A percentile compares a stretch with the other conserved stretches of the same genome.
Conservation (phyloP, 2,329 filamentous ascomycete species). For the Stachybotrys chartarum region DNA sequence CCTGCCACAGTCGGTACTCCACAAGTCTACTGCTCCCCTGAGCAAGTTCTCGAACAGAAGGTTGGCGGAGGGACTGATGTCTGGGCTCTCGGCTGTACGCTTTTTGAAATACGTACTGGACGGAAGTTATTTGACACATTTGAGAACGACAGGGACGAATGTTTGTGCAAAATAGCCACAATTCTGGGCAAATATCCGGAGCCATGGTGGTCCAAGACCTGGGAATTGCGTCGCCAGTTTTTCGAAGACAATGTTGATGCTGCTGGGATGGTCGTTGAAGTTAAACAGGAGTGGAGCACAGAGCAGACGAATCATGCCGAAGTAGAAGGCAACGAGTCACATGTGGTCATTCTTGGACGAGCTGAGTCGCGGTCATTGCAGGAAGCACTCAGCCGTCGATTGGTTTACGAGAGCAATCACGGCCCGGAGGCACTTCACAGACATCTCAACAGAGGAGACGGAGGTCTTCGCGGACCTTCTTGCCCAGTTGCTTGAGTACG, state of each 20-base stretch:
- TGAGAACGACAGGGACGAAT: conserved; percentile 15
- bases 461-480: no score
- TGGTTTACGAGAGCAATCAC: no score
- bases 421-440: no score
- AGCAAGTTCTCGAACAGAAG: conserved; percentile 14
- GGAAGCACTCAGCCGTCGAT: no score
- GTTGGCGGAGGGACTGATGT: conserved; percentile 12
- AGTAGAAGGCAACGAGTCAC: no score
- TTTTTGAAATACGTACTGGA: conserved; percentile 21
- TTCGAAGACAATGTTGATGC: conserved; percentile 13
- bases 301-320: no score
- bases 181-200: conserved; percentile 18
- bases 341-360: no score
- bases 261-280: conserved; percentile 4
- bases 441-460: no score
- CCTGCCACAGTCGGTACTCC: conserved; percentile 14
- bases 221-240: conserved; percentile 10
- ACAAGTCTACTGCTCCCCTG: conserved; percentile 14
- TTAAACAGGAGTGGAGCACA: background rate
- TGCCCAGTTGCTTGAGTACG: no score
- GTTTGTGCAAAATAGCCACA: conserved; percentile 12
- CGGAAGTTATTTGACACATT: conserved; percentile 15
- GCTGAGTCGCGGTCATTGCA: no score
- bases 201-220: conserved; percentile 20
- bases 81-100: conserved; percentile 21